Percentiles rank a stretch among this genome's conserved stretches.
Evolutionary conservation across 2,329 filamentous ascomycete species (phyloP).

Genomic region (Fusarium succisae): DNA sequence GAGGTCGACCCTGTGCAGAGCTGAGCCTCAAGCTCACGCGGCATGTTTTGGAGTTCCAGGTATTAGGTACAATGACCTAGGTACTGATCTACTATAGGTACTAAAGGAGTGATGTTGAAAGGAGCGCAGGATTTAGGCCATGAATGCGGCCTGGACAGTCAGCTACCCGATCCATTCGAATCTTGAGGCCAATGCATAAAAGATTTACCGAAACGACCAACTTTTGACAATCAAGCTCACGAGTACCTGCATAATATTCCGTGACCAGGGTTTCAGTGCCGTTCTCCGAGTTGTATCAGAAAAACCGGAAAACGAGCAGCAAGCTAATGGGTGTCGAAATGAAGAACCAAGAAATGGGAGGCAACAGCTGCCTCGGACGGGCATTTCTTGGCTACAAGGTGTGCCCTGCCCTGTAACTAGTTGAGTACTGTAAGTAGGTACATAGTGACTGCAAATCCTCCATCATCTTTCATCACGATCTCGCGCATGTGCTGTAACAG

Average conservation of each 20-base stretch:
- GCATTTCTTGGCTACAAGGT: slow-evolving; percentile 5
- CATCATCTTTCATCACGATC: slow-evolving; percentile 33
- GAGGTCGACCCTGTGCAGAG: background rate
- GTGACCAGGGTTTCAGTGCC: slow-evolving; percentile 13
- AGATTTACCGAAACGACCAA: background rate
- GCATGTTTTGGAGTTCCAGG: background rate
- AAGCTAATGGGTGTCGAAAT: background rate
- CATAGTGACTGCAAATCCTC: background rate
- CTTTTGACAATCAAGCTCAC: background rate
- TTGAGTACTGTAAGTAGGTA: background rate
- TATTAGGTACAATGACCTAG: background rate
- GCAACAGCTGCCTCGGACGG: background rate
- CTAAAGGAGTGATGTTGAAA: background rate
- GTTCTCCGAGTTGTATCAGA: background rate
- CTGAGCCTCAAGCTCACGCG: slow-evolving; percentile 22
- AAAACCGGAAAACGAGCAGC: slow-evolving; percentile 15
- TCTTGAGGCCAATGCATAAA: background rate
- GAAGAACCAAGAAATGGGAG: slow-evolving; percentile 1
- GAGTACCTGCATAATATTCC: slow-evolving; percentile 30
- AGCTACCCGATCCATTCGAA: background rate
- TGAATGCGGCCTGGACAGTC: background rate
- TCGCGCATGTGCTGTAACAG: slow-evolving; percentile 13
- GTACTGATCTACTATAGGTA: background rate
- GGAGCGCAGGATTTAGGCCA: background rate
- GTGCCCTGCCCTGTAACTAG: background rate